These are phyloP conservation scores for Diplodia mutila DNA, from an alignment of 2,329 filamentous ascomycete genomes.

Conservation along the genomic window DNA sequence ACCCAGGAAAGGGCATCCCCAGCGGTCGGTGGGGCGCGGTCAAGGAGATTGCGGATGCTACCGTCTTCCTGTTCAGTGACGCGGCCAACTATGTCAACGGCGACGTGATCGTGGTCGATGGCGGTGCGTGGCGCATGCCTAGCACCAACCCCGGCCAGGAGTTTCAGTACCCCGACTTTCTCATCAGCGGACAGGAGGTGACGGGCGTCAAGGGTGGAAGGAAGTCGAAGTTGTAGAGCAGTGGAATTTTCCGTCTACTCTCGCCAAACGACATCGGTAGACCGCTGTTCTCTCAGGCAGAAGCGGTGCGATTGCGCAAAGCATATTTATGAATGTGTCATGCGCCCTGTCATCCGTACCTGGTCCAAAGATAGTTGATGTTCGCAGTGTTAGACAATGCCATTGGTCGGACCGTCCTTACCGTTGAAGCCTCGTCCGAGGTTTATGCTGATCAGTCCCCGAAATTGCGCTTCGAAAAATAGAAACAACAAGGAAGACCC, in stretches of 20 bases:
- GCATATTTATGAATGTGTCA: not conserved
- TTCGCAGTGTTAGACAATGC: not conserved
- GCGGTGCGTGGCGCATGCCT: conserved; percentile 55
- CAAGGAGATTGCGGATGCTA: conserved; percentile 90
- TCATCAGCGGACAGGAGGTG: conserved; percentile 58
- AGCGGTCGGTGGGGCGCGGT: conserved; percentile 76
- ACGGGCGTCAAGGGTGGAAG: conserved; percentile 63
- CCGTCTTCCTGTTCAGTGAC: conserved; percentile 84
- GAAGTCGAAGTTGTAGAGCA: conserved; percentile 57
- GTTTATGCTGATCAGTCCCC: conserved; percentile 6
- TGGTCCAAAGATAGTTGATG: not conserved
- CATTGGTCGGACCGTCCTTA: not conserved
- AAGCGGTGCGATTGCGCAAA: conserved; percentile 21
- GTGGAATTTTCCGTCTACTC: not conserved
- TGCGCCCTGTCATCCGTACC: not conserved
- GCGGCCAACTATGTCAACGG: conserved; percentile 87
- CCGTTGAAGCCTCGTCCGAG: conserved; percentile 8
- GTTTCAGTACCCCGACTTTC: conserved; percentile 62
- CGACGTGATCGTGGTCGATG: conserved; percentile 70
- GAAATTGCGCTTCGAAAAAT: conserved; percentile 15
- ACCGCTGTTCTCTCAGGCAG: not conserved
- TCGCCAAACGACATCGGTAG: not conserved
- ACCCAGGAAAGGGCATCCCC: conserved; percentile 58
- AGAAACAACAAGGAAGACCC: not conserved
- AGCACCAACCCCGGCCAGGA: conserved; percentile 40